Percentiles rank a stretch among this genome's conserved stretches.
phyloP scores from a whole-genome alignment of 2,329 filamentous ascomycete species.

The Celoporthe dispersa region DNA sequence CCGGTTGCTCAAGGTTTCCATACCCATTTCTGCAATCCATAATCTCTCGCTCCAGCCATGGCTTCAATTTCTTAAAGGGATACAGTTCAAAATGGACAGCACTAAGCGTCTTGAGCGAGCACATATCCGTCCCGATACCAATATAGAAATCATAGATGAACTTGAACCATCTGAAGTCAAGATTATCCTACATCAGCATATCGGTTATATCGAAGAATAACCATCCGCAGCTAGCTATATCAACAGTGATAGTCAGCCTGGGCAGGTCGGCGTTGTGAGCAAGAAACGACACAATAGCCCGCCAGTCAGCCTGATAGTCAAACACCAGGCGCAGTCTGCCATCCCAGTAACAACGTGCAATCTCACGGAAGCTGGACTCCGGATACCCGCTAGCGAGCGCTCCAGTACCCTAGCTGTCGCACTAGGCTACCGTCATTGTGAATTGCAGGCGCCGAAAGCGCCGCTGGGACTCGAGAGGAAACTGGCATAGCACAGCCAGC shows the following conservation, averaged over 20 bases:
- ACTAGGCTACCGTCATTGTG: conserved; percentile 12
- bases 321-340: neutral
- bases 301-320: conserved; percentile 2
- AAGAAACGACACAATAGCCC: neutral
- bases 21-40: no score
- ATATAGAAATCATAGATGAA: conserved; percentile 19
- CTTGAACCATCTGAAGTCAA: neutral
- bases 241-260: neutral
- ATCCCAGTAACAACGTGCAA: neutral
- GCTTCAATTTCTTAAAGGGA: neutral
- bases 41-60: conserved; percentile 19
- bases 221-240: neutral
- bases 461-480: neutral
- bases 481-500: neutral
- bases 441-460: neutral
- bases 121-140: conserved; percentile 8
- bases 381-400: conserved; percentile 4
- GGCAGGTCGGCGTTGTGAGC: neutral
- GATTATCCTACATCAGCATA: neutral
- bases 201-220: neutral
- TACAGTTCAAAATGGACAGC: neutral
- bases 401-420: conserved; percentile 1
- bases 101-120: conserved; percentile 4
- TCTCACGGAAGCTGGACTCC: neutral
- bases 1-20: no score